Base-by-base conservation (phyloP, 2,329 filamentous ascomycete genomes). In the Beauveria scarabaeidicola region DNA sequence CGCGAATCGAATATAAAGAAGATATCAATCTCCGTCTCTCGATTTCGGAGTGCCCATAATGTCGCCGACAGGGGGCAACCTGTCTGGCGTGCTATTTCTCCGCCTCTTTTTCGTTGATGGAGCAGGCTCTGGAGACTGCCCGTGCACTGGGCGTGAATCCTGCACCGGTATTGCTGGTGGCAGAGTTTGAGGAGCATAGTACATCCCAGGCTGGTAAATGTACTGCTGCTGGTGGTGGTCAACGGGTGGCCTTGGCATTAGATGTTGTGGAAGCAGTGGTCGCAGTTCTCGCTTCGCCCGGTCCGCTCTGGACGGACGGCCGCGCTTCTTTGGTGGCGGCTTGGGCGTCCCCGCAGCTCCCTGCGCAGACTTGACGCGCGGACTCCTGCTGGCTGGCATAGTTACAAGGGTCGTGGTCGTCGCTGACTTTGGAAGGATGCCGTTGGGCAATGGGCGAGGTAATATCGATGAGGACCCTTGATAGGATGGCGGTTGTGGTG, bases 271-370 rank as follows among this genome's bases (percentile, higher is more conserved):
- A 19, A 71, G 64, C 13, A 69, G 63, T 13, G 73, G 68, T 19
- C 64, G 67, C 6, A 70, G 65, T 52, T 69, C 65, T 13, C 64
- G 57, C 55, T 66, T 70, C 15, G 69, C 74, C 63, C 74, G 77
- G 58, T 78, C 77, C 13, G 74, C 72, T 58, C 77, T 74, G 11
- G 77, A 74, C 5, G 77, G 77, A 43, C 77, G 72, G 2, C 77
- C 77, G 61, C 77, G 73, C 66, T 78, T 79, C 64, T 72, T 77
- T n/a, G 69, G 62, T 2, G 55, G 21, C 47, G 55, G 38, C 53
- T 55, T 61, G 58, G 58, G 55, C 52, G 15, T 21, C 5, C 40
- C 44, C n/a, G 44, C 44, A 10, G 21, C 47, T 38, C 32, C 54
- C 4, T 36, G 53, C 29, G 8, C 29, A 17, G 53, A 38, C 19